phyloP scores from a whole-genome alignment of 2,329 filamentous ascomycete genomes.

The Microcyclospora pomicola region DNA sequence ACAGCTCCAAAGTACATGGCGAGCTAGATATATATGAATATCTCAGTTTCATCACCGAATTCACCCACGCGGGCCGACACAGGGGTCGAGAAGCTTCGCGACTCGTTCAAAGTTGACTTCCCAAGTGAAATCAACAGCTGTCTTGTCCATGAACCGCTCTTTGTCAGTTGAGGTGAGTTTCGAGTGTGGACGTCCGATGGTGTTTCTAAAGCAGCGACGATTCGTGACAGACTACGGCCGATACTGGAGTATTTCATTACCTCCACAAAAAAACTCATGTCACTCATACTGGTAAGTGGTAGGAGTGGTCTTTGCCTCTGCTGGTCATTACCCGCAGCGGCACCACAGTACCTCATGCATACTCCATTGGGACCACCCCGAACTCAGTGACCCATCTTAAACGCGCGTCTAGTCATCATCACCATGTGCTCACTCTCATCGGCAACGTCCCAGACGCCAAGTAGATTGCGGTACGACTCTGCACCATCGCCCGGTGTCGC shows the following conservation, averaged over 20 bases:
- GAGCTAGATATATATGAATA: conserved; percentile 22
- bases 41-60: conserved; percentile 2
- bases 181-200: conserved; percentile 14
- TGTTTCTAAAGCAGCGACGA: conserved; percentile 4
- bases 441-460: conserved; percentile 11
- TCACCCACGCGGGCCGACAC: conserved; percentile 18
- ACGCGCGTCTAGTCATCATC: conserved; percentile 6
- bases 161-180: conserved; percentile 26
- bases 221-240: conserved; percentile 10
- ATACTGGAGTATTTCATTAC: conserved; percentile 19
- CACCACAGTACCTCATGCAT: no score
- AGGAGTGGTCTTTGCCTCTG: neutral
- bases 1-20: conserved; percentile 13
- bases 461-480: conserved; percentile 10
- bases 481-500: conserved; percentile 8
- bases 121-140: conserved; percentile 24
- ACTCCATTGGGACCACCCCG: no score
- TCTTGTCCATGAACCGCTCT: conserved; percentile 24
- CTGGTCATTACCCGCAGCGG: no score
- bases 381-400: neutral
- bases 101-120: conserved; percentile 23
- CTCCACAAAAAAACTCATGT: conserved; percentile 14
- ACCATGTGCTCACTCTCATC: conserved; percentile 4
- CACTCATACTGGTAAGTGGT: conserved; percentile 17
- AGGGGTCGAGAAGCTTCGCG: conserved; percentile 23